Evolutionary conservation across 345 rosid species (phyloP), one percentile per base, ranked within the genome.

Genomic region (Camelina laxa): DNA sequence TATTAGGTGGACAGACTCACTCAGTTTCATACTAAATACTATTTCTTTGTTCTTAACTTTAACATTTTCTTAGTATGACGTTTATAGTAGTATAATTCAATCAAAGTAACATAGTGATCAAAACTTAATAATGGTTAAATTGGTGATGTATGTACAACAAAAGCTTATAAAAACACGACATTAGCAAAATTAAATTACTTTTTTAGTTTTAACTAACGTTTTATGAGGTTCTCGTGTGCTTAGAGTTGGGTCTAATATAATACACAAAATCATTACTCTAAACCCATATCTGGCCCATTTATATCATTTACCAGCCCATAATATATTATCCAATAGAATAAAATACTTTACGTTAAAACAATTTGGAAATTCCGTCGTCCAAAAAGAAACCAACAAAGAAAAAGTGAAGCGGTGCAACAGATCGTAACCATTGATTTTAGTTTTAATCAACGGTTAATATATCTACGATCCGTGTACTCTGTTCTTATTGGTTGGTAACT

Each of bases 401-500:
- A 56, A 31, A 15, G 41, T 60, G 63, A 80, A 60, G 79, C 79
- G 72, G 78, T 78, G 14, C 17, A 63, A 65, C 35, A 35, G 63
- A 80, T 82, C 82, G 1, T 0, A 4, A 39, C 86, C 88, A 69
- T 81, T 27, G 9, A 27, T 62, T 62, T 5, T 13, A 2, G 0
- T 5, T 2, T 2, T 4, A 55, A 88, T 85, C 90, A 8, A 81
- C 85, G 87, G 91, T 77, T 5, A 1, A 27, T 0, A 0, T 0
- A 0, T 0, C 1, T 0, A 7, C 50, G 72, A 84, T 87, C 92
- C 55, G 55, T 61, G 83, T 69, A 71, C 76, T 70, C 38, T 19
- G 17, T 31, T 75, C 47, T 72, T 4, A 88, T 88, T 90, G 85
- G 91, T 14, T 15, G 0, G 1, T 13, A 14, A 51, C 20, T 65